Evolutionary conservation across 2,329 filamentous ascomycete species (phyloP).

Genomic region (Venturia oleaginea): DNA sequence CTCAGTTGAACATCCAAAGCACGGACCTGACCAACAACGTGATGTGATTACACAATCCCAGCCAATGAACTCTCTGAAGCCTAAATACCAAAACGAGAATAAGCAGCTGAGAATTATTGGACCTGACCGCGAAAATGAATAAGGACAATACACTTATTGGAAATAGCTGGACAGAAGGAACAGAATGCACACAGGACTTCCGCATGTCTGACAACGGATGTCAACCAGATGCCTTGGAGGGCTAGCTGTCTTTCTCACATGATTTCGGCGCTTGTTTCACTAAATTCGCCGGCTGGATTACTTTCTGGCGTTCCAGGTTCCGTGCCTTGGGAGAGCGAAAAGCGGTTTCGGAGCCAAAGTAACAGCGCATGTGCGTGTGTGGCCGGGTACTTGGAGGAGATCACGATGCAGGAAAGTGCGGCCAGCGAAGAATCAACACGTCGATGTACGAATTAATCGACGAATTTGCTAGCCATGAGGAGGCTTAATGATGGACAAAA

Average conservation of each 20-base stretch:
- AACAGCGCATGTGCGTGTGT: neutral
- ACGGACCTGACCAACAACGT: neutral
- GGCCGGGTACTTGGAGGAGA: neutral
- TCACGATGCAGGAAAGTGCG: neutral
- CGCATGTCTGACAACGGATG: neutral
- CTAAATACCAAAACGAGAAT: slow-evolving; percentile 4
- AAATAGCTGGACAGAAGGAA: neutral
- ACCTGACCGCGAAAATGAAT: neutral
- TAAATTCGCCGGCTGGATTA: neutral
- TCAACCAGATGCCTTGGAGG: neutral
- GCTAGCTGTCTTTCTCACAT: neutral
- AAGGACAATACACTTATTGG: neutral
- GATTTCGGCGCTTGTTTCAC: slow-evolving; percentile 9
- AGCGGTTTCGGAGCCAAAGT: neutral
- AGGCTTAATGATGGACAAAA: neutral
- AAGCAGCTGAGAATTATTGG: neutral
- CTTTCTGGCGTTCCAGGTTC: slow-evolving; percentile 1
- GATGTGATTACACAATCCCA: no score
- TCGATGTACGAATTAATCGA: slow-evolving; percentile 2
- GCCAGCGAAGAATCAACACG: slow-evolving; percentile 7
- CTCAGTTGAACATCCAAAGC: neutral
- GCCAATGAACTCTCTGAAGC: neutral
- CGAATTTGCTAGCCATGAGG: slow-evolving; percentile 4
- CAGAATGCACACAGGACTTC: neutral
- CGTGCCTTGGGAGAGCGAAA: neutral